Evolutionary conservation across 2,329 filamentous ascomycete species (phyloP), one percentile per base, ranked within the genome.

Genomic region (Fusarium tanahbumbuense): DNA sequence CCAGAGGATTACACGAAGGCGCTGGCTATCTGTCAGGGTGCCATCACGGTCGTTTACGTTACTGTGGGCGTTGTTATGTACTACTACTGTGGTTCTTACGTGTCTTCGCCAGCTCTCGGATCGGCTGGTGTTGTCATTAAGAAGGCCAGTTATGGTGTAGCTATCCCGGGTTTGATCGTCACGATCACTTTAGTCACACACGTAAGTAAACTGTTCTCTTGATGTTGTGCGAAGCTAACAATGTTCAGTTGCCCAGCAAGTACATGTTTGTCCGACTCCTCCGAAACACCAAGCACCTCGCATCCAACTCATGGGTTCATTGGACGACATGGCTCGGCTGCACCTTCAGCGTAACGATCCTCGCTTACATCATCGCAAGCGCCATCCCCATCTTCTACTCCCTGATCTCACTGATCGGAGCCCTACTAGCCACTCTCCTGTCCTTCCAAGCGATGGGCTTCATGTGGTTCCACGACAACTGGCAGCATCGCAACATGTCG

Each of bases 51-150:
- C 3, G 77, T 77, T 7, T 81, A 81, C n/a, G 52, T 77, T 8
- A 61, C 74, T 1, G 77, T 82, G 2, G 76, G 76, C 5, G 66
- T 77, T 5, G 78, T 84, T 1, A 79, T 85, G 11, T 85, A 85
- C 75, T 80, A 80, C 49, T 85, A 76, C 68, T 84, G 81, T 60
- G 83, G 83, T 1, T 81, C 81, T 1, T 84, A 81, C 62, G 82
- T 85, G 2, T 80, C 83, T 0, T 84, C 82, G 0, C 83, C 83
- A 0, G 82, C 83, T 6, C 78, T 85, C 10, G 83, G 83, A 5
- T 83, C 82, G 6, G 83, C 82, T 2, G 83, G 83, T 5, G 15
- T 53, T 0, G 61, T 73, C 0, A 75, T 83, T 45, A 85, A 85
- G 76, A 84, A 81, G 65, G 74, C 84, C 8, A 78, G 75, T 47